These are phyloP conservation scores for Erysimum cheiri DNA, from an alignment of 441 rosid genomes.

Conservation along the genomic window DNA sequence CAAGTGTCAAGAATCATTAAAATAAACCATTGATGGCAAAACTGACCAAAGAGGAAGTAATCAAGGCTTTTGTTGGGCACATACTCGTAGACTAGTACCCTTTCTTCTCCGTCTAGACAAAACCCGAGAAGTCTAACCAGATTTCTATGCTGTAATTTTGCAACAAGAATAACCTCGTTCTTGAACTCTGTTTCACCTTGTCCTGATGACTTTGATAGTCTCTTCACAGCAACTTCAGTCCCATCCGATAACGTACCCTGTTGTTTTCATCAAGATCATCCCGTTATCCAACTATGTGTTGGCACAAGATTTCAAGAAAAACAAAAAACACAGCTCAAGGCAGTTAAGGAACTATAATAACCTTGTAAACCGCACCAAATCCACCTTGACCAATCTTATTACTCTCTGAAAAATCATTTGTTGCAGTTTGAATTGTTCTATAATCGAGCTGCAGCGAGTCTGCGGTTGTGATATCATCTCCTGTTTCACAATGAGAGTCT, in stretches of 20 bases:
- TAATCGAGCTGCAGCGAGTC: constrained; percentile 51
- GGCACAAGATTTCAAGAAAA: background rate
- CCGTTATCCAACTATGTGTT: background rate
- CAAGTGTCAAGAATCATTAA: background rate
- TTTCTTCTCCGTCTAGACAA: constrained; percentile 57
- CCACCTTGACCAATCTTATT: constrained; percentile 55
- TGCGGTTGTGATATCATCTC: constrained; percentile 38
- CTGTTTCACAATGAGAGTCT: constrained; percentile 26
- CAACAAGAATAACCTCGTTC: constrained; percentile 60
- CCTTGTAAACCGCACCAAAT: constrained; percentile 57
- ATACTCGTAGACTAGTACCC: constrained; percentile 59
- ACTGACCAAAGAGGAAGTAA: constrained; percentile 57
- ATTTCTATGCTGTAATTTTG: constrained; percentile 64
- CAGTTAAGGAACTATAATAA: constrained; percentile 15
- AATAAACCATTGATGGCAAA: background rate
- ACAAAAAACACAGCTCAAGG: background rate
- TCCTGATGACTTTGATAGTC: constrained; percentile 51
- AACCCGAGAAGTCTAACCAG: constrained; percentile 57
- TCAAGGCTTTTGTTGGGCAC: constrained; percentile 62
- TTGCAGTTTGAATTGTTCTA: constrained; percentile 46
- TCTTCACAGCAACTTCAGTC: constrained; percentile 57
- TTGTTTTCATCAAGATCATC: background rate
- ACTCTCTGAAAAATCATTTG: constrained; percentile 42
- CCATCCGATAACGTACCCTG: constrained; percentile 55
- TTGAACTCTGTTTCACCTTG: constrained; percentile 65